Evolutionary conservation across 208 protist genomes (phyloP).

Genomic region (Crithidia thermophila): DNA sequence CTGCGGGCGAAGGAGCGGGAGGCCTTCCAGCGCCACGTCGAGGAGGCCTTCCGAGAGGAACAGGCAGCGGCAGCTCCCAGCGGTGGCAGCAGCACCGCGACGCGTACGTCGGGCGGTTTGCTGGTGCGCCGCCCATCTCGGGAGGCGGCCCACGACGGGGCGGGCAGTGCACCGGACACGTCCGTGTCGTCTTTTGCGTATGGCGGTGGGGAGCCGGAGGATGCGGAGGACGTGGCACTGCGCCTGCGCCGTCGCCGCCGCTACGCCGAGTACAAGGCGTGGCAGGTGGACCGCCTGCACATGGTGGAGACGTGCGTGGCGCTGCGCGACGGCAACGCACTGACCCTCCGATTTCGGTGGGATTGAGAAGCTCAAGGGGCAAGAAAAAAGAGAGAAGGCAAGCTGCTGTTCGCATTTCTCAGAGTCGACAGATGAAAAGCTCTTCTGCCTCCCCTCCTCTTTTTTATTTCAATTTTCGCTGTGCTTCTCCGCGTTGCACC

Average conservation of each 20-base stretch:
- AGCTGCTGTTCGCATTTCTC: too few relatives aligned
- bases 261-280: constrained; percentile 24
- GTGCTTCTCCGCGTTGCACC: neutral
- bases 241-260: constrained; percentile 13
- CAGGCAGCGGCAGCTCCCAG: neutral
- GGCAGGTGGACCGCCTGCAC: constrained; percentile 19
- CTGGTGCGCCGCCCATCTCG: constrained; percentile 21
- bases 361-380: neutral
- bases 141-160: neutral
- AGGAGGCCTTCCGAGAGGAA: constrained; percentile 14
- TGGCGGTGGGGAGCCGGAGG: constrained; percentile 8
- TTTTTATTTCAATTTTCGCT: neutral
- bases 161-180: neutral
- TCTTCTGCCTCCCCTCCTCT: constrained; percentile 1
- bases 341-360: constrained; percentile 18
- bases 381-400: too few relatives aligned
- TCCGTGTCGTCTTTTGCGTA: neutral
- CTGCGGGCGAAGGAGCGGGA: constrained; percentile 19
- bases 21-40: constrained; percentile 32
- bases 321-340: neutral
- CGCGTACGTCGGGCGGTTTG: too few relatives aligned
- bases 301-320: constrained; percentile 24
- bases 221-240: constrained; percentile 24
- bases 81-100: too few relatives aligned
- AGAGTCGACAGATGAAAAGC: too few relatives aligned